Conservation (phyloP, 805 yeast genomes). For the Starmerella scarabaei region DNA sequence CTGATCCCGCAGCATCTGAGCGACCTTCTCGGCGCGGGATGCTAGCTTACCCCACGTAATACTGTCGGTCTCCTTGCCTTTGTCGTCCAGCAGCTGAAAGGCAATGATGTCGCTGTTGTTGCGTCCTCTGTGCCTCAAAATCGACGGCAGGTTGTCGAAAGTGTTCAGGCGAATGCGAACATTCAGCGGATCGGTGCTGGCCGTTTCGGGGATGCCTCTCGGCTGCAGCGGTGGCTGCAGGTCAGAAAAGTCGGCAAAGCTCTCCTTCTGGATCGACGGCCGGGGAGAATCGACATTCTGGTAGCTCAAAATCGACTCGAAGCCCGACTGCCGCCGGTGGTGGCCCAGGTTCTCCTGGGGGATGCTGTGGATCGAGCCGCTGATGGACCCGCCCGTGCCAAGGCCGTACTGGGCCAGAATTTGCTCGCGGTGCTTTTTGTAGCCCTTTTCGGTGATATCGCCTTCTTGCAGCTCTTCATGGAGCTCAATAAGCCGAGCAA, state of each 20-base stretch:
- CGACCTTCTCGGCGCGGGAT: slow-evolving; percentile 71
- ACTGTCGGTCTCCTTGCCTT: slow-evolving; percentile 64
- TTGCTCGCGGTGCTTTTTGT: slow-evolving; percentile 42
- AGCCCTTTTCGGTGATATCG: slow-evolving; percentile 62
- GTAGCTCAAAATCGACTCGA: slow-evolving; percentile 15
- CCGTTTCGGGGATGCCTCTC: slow-evolving; percentile 23
- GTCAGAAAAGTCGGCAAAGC: slow-evolving; percentile 8
- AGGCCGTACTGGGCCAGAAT: slow-evolving; percentile 24
- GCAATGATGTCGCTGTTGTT: slow-evolving; percentile 58
- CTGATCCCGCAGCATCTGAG: slow-evolving; percentile 65
- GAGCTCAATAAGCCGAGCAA: slow-evolving; percentile 19
- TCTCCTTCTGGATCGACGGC: background rate
- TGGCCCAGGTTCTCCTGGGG: slow-evolving; percentile 9
- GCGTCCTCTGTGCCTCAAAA: slow-evolving; percentile 59
- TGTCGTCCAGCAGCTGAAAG: slow-evolving; percentile 53
- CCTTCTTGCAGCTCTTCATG: slow-evolving; percentile 38
- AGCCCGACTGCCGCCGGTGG: slow-evolving; percentile 17
- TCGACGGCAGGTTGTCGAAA: slow-evolving; percentile 53
- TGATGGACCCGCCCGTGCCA: slow-evolving; percentile 9
- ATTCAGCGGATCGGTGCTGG: slow-evolving; percentile 29
- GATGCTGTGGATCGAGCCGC: slow-evolving; percentile 6
- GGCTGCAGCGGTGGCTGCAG: slow-evolving; percentile 22
- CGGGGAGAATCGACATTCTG: slow-evolving; percentile 11
- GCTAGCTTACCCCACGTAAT: slow-evolving; percentile 87
- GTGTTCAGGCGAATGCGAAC: slow-evolving; percentile 24